Conservation (phyloP, 768 basidiomycete species). For the Termitomyces bulborhizus region DNA sequence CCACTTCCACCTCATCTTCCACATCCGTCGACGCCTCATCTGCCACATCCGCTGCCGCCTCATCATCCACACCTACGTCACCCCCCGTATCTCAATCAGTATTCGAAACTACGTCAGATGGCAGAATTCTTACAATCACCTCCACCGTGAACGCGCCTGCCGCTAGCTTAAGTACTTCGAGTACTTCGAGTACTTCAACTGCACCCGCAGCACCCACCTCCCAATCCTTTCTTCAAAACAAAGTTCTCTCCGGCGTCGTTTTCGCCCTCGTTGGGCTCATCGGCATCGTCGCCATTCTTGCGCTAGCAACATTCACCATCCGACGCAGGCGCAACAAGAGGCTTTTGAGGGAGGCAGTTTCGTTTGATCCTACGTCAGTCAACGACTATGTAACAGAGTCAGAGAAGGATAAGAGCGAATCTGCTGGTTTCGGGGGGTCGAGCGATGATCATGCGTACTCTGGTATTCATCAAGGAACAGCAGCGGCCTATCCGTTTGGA, state of each 20-base stretch:
- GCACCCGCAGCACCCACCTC: conserved; percentile 13
- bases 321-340: conserved; percentile 41
- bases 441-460: conserved; percentile 11
- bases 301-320: conserved; percentile 39
- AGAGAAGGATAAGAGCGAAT: conserved; percentile 17
- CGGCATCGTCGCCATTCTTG: conserved; percentile 36
- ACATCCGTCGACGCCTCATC: conserved; percentile 5
- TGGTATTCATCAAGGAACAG: not conserved
- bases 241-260: conserved; percentile 53
- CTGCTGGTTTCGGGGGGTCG: conserved; percentile 16
- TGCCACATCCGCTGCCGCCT: conserved; percentile 8
- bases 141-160: conserved; percentile 21
- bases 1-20: conserved; percentile 3
- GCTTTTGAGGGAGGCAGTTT: conserved; percentile 39
- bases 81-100: conserved; percentile 11
- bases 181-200: conserved; percentile 12
- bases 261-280: conserved; percentile 44
- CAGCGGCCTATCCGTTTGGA: conserved; percentile 3
- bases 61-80: conserved; percentile 7
- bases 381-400: conserved; percentile 13
- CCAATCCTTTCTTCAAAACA: conserved; percentile 57
- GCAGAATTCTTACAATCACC: conserved; percentile 26
- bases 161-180: not conserved
- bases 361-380: conserved; percentile 39
- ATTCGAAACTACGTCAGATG: conserved; percentile 20